A percentile compares a stretch with the other conserved stretches of the same genome.
Conservation (phyloP, 1,284 basidiomycete genomes). For the Veloboletus limbatus region DNA sequence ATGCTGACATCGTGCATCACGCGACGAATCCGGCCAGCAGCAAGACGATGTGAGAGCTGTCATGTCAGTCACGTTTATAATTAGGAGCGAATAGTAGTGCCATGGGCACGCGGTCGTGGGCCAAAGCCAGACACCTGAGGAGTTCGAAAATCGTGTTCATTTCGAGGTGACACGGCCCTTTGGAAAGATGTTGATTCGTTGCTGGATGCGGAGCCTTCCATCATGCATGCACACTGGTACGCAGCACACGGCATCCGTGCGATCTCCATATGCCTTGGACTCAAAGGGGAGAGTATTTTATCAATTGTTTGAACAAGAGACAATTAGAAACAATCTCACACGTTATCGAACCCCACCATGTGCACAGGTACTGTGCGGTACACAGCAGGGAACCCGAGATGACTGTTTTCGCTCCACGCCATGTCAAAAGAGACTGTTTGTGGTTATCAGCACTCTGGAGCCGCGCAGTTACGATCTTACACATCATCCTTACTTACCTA, state of each 20-base stretch:
- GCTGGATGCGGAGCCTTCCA: background rate
- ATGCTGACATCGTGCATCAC: too few relatives aligned
- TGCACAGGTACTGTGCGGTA: constrained; percentile 1
- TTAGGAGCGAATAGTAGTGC: background rate
- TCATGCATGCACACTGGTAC: too few relatives aligned
- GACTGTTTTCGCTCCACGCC: background rate
- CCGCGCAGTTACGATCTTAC: background rate
- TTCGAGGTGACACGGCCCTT: background rate
- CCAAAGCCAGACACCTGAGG: too few relatives aligned
- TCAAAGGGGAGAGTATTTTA: background rate
- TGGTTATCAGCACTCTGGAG: background rate
- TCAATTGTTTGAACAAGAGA: background rate
- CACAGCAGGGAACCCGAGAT: background rate
- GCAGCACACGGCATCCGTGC: background rate
- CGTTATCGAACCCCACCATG: background rate
- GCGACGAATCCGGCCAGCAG: background rate
- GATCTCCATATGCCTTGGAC: background rate
- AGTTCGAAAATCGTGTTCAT: background rate
- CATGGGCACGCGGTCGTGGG: background rate
- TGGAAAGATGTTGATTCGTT: background rate
- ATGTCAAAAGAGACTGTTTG: background rate
- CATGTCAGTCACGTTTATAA: background rate
- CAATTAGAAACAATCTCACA: constrained; percentile 3
- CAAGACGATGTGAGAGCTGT: background rate
- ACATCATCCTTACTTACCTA: background rate